Conservation (phyloP, 257 asterid genomes). For the Solanum piurae region DNA sequence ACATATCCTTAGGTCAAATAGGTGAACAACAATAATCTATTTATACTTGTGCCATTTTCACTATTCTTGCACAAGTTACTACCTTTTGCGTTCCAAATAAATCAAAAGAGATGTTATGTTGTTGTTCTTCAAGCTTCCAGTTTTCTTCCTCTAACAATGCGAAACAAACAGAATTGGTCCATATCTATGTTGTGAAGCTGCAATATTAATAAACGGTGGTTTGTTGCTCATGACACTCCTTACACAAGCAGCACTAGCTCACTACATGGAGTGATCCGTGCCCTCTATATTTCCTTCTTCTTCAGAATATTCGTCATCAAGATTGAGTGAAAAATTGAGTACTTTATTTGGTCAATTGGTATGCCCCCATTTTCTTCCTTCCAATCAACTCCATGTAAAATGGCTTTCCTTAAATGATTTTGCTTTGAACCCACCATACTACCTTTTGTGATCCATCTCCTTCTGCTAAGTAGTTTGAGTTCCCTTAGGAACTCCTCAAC, state of each 20-base stretch:
- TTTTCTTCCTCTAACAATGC: not conserved
- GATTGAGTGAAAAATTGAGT: not conserved
- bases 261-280: not conserved
- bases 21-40: not conserved
- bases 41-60: not conserved
- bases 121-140: not conserved
- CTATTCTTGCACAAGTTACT: not conserved
- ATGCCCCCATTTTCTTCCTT: not conserved
- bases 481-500: not conserved
- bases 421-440: not conserved
- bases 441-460: not conserved
- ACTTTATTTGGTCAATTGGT: not conserved
- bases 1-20: not conserved
- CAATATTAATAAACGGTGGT: not conserved
- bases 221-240: not conserved
- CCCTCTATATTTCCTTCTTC: not conserved
- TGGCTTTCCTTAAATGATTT: not conserved
- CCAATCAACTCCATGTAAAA: not conserved
- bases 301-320: not conserved
- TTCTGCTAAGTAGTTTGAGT: not conserved
- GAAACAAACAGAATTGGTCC: not conserved
- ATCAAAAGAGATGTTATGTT: not conserved
- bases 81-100: not conserved
- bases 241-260: not conserved
- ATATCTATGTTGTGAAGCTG: not conserved